Percentiles rank a stretch among this genome's conserved stretches.
Conservation (phyloP, 768 basidiomycete genomes). For the Amanita exitialis region DNA sequence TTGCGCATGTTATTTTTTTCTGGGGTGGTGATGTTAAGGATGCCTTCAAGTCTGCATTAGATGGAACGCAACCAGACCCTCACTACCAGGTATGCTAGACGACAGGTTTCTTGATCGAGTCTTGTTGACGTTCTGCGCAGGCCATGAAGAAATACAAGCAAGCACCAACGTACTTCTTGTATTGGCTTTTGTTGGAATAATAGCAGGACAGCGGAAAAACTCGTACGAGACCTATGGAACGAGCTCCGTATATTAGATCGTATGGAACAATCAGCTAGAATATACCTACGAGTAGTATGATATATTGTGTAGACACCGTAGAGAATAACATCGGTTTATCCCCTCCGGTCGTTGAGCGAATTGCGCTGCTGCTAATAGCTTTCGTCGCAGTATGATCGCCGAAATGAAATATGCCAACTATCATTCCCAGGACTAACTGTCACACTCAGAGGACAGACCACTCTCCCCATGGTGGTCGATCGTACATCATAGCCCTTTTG, state of each 20-base stretch:
- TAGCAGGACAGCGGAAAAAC: no score
- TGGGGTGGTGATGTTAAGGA: constrained; percentile 42
- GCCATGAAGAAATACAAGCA: constrained; percentile 53
- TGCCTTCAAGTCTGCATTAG: constrained; percentile 38
- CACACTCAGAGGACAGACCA: constrained; percentile 46
- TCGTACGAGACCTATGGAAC: no score
- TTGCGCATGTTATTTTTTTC: constrained; percentile 47
- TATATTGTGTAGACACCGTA: no score
- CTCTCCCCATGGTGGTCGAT: constrained; percentile 59
- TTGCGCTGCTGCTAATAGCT: no score
- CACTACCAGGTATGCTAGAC: constrained; percentile 35
- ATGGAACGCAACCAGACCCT: constrained; percentile 40
- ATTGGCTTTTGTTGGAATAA: no score
- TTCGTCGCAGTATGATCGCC: constrained; percentile 27
- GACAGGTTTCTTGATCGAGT: not conserved
- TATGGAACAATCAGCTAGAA: no score
- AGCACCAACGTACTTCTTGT: constrained; percentile 41
- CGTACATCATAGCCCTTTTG: constrained; percentile 46
- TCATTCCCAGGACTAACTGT: constrained; percentile 37
- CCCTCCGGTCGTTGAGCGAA: no score
- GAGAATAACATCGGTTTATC: no score
- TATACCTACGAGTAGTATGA: no score
- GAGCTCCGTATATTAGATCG: no score
- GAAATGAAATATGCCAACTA: not conserved
- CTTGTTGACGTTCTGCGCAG: constrained; percentile 10